Evolutionary conservation across 2,329 filamentous ascomycete species (phyloP), one percentile per base, ranked within the genome.

Genomic region (Pseudocercospora fijiensis): DNA sequence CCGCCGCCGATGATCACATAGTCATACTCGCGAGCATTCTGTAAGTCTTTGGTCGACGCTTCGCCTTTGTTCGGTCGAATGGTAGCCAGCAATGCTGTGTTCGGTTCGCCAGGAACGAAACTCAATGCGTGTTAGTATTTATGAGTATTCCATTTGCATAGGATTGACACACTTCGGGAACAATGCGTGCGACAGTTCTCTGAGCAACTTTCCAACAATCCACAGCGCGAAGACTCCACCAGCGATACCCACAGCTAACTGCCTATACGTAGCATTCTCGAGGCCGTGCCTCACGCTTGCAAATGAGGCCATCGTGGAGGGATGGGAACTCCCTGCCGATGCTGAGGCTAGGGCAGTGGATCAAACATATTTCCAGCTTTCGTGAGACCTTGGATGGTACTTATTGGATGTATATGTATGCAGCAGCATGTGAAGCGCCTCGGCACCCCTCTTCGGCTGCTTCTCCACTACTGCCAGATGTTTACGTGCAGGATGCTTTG

Each of bases 1-100:
- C 73, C 72, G 20, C 68, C 69, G 6, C 73, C 73, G 24, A 74
- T 64, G 11, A 74, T 67, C 22, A 75, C 58, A 37, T 71, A 75
- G 67, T 74, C 73, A 58, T 71, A 72, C n/a, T 66, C 56, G 24
- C 45, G 56, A n/a, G 61, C 57, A 30, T 61, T 66, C 5, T 51
- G 30, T 4, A 65, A 30, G 43, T 67, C 63, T 47, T 61, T 56
- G 24, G 58, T 55, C 8, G 59, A 45, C 24, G 49, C 60, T 13
- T 59, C 60, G 43, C 47, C 58, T 20, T 30, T 53, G 28, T 60
- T 65, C 2, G 57, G 57, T 27, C 63, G 52, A 16, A 58, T 60
- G 1, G 65, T 61, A 18, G 65, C 65, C 20, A 67, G 56, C 4
- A 67, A 53, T 10, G 63, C 57, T 2, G 65, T 63, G 49, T 65